These are phyloP conservation scores for Diaporthe humulicola DNA, from an alignment of 2,329 filamentous ascomycete genomes.

Conservation along the genomic window DNA sequence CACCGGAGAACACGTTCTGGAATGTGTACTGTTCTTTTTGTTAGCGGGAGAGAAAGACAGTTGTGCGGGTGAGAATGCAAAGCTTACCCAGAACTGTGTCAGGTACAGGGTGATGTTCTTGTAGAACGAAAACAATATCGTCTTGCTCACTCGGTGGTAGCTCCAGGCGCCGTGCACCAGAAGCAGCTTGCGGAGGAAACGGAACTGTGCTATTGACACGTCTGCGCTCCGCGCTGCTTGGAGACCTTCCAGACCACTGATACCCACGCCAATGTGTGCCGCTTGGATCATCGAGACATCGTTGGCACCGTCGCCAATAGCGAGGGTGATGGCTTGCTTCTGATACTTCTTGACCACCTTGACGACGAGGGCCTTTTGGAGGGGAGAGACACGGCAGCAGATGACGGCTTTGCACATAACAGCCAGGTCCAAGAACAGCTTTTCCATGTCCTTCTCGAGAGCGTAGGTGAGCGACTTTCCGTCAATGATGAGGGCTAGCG, in stretches of 20 bases:
- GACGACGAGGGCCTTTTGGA: conserved; percentile 97
- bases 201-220: conserved; percentile 95
- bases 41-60: conserved; percentile 40
- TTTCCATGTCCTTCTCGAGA: conserved; percentile 93
- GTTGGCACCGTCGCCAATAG: conserved; percentile 97
- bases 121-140: conserved; percentile 98
- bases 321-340: conserved; percentile 89
- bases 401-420: conserved; percentile 99
- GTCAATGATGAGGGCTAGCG: conserved; percentile 92
- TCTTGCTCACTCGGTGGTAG: conserved; percentile 96
- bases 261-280: conserved; percentile 96
- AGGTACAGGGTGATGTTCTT: conserved; percentile 99
- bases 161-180: conserved; percentile 98
- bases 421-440: conserved; percentile 91
- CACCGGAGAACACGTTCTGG: conserved; percentile 97
- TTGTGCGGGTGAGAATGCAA: background rate
- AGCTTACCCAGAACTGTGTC: conserved; percentile 96
- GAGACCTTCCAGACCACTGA: conserved; percentile 95
- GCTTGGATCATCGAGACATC: conserved; percentile 99
- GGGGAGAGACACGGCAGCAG: conserved; percentile 94
- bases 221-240: conserved; percentile 97
- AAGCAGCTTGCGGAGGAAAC: conserved; percentile 91
- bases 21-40: conserved; percentile 81
- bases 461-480: conserved; percentile 95
- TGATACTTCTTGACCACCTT: conserved; percentile 96